phyloP scores from a whole-genome alignment of 192 early-diverging fungal genomes.

The Chytriomyces sp. region DNA sequence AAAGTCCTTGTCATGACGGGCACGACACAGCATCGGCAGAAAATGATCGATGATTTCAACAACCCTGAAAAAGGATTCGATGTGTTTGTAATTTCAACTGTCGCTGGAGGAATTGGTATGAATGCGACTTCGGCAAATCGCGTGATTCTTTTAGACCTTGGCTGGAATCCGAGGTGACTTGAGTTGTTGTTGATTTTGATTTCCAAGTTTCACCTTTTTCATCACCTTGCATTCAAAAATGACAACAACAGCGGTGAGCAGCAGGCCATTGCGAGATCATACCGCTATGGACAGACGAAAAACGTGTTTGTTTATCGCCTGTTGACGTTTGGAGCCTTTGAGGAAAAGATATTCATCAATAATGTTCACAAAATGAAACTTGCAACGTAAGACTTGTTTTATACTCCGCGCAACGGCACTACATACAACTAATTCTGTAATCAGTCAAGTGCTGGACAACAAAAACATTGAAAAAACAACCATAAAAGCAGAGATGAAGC shows the following conservation, averaged over 20 bases:
- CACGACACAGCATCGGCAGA: constrained; percentile 49
- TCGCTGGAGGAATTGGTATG: constrained; percentile 60
- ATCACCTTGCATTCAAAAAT: background rate
- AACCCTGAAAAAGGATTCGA: constrained; percentile 22
- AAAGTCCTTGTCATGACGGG: constrained; percentile 18
- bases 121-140: constrained; percentile 76
- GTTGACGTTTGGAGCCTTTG: constrained; percentile 48
- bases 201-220: background rate
- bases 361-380: constrained; percentile 77
- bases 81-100: constrained; percentile 68
- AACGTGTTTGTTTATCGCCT: constrained; percentile 57
- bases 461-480: constrained; percentile 53
- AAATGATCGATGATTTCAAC: constrained; percentile 71
- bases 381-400: constrained; percentile 49
- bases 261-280: constrained; percentile 12
- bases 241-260: background rate
- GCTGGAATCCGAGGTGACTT: constrained; percentile 75
- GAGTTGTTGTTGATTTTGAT: background rate
- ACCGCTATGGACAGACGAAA: constrained; percentile 54
- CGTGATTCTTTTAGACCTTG: constrained; percentile 73
- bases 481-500: constrained; percentile 54
- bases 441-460: constrained; percentile 65
- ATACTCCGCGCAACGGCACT: background rate
- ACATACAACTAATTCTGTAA: too few species aligned
- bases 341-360: constrained; percentile 60